Percentiles rank a stretch among this genome's conserved stretches.
phyloP scores from a whole-genome alignment of 257 asterid genomes.

The Solanum gracilifrons region DNA sequence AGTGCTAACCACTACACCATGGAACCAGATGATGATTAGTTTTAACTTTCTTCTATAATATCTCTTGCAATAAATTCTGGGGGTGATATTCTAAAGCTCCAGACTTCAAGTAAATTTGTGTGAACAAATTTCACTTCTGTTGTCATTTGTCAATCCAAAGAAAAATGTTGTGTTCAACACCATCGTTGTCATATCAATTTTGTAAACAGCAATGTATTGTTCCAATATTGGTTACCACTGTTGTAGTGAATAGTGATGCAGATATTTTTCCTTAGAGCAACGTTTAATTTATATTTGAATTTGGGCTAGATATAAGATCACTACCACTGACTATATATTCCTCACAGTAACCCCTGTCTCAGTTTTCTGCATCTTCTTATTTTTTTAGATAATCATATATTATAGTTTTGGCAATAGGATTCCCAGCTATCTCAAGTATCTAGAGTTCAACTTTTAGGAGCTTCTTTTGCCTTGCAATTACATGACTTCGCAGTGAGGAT shows the following conservation, averaged over 20 bases:
- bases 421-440: too few relatives aligned
- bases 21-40: fast-evolving
- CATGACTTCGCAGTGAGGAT: neutral
- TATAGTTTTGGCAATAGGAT: too few relatives aligned
- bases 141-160: neutral
- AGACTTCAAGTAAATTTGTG: neutral
- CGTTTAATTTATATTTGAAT: neutral
- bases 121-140: neutral
- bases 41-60: neutral
- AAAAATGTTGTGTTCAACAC: neutral
- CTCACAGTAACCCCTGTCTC: too few relatives aligned
- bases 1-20: slow-evolving; percentile 99
- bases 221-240: neutral
- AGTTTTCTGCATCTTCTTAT: too few relatives aligned
- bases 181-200: neutral
- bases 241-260: neutral
- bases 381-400: too few relatives aligned
- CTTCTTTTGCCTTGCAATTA: neutral
- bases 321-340: too few relatives aligned
- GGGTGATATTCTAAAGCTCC: neutral
- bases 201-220: neutral
- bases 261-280: neutral
- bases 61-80: fast-evolving
- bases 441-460: neutral
- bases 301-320: neutral